Evolutionary conservation across 1,284 basidiomycete species (phyloP).

Genomic region (Rhodotorula sp.): DNA sequence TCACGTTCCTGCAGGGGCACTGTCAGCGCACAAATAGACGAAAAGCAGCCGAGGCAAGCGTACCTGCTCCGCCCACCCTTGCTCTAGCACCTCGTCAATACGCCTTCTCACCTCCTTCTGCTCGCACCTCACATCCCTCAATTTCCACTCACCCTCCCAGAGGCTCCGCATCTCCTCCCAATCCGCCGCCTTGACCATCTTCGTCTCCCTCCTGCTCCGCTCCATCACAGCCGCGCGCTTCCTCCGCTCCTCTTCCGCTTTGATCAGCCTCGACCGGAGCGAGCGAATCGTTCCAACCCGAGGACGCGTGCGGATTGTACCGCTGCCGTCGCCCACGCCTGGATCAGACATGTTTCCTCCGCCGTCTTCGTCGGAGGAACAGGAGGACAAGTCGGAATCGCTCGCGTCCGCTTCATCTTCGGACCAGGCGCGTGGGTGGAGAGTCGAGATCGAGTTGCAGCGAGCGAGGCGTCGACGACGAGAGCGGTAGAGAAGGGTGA

Average conservation of each 20-base stretch:
- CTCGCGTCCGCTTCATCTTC: constrained; percentile 4
- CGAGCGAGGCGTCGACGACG: background rate
- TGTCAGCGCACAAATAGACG: no score
- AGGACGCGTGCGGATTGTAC: background rate
- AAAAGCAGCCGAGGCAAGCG: no score
- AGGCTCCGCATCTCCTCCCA: background rate
- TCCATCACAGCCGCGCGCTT: constrained; percentile 18
- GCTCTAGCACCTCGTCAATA: background rate
- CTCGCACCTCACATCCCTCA: constrained; percentile 7
- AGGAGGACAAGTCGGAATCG: no score
- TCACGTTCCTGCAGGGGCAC: constrained; percentile 28
- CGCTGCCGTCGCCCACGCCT: constrained; percentile 3
- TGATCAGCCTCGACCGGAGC: no score
- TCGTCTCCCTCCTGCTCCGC: constrained; percentile 32
- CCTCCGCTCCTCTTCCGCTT: background rate
- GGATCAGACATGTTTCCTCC: constrained; percentile 34
- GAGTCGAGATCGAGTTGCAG: background rate
- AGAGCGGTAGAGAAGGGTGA: constrained; percentile 62
- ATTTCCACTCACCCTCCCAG: constrained; percentile 7
- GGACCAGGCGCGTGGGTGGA: background rate
- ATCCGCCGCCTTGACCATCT: constrained; percentile 24
- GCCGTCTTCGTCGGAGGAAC: background rate
- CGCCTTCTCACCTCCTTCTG: background rate
- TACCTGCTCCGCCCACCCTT: background rate
- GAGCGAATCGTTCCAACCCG: background rate